Evolutionary conservation across 225 moss, liverwort and hornwort species (phyloP).

Genomic region (Climacium dendroides): DNA sequence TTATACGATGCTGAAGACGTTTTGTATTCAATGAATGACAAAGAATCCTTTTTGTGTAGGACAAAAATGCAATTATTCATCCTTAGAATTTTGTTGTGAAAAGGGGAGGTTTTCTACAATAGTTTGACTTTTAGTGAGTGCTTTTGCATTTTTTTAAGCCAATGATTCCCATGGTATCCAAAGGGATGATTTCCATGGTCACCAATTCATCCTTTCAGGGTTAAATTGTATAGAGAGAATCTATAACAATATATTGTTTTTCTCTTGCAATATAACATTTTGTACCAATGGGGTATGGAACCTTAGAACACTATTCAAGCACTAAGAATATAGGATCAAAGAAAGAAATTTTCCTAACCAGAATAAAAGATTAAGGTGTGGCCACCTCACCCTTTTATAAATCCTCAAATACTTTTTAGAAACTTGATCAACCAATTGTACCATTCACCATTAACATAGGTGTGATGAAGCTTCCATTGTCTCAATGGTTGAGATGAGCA

Average conservation of each 20-base stretch:
- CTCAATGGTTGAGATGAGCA: background rate
- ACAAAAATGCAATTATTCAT: too few relatives aligned
- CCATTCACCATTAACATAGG: background rate
- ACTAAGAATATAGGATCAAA: background rate
- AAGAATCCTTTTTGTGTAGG: too few relatives aligned
- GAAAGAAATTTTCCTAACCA: accelerated
- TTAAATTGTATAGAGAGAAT: too few relatives aligned
- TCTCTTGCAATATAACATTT: accelerated
- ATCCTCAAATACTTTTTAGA: accelerated
- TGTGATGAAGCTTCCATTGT: background rate
- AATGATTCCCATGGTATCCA: too few relatives aligned
- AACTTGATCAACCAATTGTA: background rate
- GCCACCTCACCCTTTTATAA: accelerated
- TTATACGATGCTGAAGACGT: too few relatives aligned
- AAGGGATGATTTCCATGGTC: too few relatives aligned
- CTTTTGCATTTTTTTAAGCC: too few relatives aligned
- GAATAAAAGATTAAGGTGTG: background rate
- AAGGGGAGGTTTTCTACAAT: too few relatives aligned
- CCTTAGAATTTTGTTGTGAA: too few relatives aligned
- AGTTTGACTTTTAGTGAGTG: too few relatives aligned
- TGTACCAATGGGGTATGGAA: background rate
- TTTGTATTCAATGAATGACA: too few relatives aligned
- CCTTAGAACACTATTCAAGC: accelerated
- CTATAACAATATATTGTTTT: background rate
- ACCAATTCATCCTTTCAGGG: too few relatives aligned